Conservation (phyloP, 1,139 yeast species). For the Blastobotrys petasosporus region DNA sequence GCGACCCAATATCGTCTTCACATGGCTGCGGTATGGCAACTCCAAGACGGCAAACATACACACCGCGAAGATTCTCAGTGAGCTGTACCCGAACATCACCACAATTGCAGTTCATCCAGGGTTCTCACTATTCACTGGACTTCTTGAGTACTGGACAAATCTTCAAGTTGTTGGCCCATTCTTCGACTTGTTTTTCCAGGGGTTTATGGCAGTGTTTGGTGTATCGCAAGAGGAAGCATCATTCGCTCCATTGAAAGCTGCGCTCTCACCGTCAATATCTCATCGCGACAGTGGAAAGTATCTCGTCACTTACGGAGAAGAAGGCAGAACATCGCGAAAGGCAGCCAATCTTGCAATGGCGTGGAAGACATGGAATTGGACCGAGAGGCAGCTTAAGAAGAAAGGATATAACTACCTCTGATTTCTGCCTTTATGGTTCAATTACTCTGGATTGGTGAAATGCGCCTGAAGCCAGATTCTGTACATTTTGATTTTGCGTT, state of each 20-base stretch:
- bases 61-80: slow-evolving; percentile 57
- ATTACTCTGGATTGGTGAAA: slow-evolving; percentile 35
- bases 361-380: slow-evolving; percentile 81
- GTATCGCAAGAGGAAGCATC: slow-evolving; percentile 69
- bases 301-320: slow-evolving; percentile 54
- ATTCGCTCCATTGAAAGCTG: slow-evolving; percentile 57
- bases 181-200: slow-evolving; percentile 51
- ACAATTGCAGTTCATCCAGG: slow-evolving; percentile 81
- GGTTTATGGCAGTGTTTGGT: slow-evolving; percentile 64
- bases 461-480: slow-evolving; percentile 96
- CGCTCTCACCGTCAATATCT: slow-evolving; percentile 49
- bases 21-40: slow-evolving; percentile 74
- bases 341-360: slow-evolving; percentile 59
- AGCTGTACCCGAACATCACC: slow-evolving; percentile 59
- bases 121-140: slow-evolving; percentile 69
- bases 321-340: slow-evolving; percentile 48
- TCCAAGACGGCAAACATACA: slow-evolving; percentile 81
- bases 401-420: slow-evolving; percentile 33
- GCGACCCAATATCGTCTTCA: slow-evolving; percentile 59
- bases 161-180: slow-evolving; percentile 69
- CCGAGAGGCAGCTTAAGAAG: slow-evolving; percentile 52
- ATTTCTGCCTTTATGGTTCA: background rate
- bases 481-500: slow-evolving; percentile 89
- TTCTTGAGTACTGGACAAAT: slow-evolving; percentile 69
- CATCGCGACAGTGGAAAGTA: slow-evolving; percentile 63